Base-by-base conservation (phyloP, 352 stramenopile species). In the Phytophthora hybrid region DNA sequence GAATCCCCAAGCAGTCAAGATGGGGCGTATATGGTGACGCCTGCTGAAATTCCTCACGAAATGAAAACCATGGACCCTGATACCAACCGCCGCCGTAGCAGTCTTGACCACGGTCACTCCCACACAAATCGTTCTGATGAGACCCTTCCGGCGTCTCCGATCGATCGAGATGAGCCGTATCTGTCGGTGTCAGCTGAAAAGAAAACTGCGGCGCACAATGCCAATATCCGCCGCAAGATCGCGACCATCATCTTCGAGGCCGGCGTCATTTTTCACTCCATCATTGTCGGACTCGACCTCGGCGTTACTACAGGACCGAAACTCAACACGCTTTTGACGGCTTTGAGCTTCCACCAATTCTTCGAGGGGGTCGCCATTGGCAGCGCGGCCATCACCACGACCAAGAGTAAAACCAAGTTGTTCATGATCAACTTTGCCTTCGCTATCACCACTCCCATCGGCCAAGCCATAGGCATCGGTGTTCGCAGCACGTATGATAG, bases 341-440 rank as follows among this genome's bases (percentile, higher is more conserved):
- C 86, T 5, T 73, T 93, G 18, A 82, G 82, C 52, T 91, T 95
- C 65, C 85, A 92, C 63, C 86, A 93, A 71, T 92, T 95, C 57
- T 93, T 93, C 61, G 84, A 93, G 56, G 88, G 84, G 44, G 71
- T 93, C 55, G 82, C 84, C 3, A 70, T 93, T 23, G 77, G 86
- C 21, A 80, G 73, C 31, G 81, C 70, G n/a, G 77, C 84, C 11
- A 41, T 90, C 8, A 58, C 57, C 5, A 76, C 82, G 1, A 71
- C 86, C 51, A 31, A 74, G 41, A 79, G 51, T 13, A 53, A 73
- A 10, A 74, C 29, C 2, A 90, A 83, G 19, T 68, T 90, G 3
- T 63, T 93, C 13, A 14, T 79, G 18, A 55, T 92, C 26, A 84
- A 79, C 46, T 39, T 87, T 11, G 71, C 70, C 10, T 95, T 91